Conservation (phyloP, 768 basidiomycete species). For the Lentinula detonsa region DNA sequence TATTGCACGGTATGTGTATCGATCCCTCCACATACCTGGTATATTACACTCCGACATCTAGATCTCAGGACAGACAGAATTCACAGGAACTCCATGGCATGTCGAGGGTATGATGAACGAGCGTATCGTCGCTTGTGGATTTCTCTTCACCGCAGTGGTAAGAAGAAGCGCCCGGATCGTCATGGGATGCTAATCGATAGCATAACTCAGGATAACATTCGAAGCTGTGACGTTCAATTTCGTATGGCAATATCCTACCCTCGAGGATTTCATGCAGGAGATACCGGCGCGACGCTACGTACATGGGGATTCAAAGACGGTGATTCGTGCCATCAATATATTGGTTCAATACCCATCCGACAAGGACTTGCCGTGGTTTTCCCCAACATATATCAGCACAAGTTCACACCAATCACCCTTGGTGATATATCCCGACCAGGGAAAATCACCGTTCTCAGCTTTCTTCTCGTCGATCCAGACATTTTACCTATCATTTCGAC, state of each 20-base stretch:
- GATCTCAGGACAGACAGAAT: slow-evolving; percentile 24
- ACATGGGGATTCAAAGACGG: slow-evolving; percentile 45
- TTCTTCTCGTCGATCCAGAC: slow-evolving; percentile 47
- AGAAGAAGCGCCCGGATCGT: slow-evolving; percentile 11
- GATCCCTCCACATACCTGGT: no score
- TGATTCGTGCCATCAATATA: slow-evolving; percentile 42
- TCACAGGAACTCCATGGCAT: slow-evolving; percentile 35
- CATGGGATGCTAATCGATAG: neutral
- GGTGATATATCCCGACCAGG: slow-evolving; percentile 35
- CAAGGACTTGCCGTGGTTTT: slow-evolving; percentile 37
- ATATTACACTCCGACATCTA: neutral
- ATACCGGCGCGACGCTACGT: slow-evolving; percentile 38
- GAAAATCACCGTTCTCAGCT: slow-evolving; percentile 33
- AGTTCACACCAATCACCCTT: slow-evolving; percentile 31
- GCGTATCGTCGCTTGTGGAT: slow-evolving; percentile 39
- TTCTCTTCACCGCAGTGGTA: slow-evolving; percentile 35
- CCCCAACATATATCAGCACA: slow-evolving; percentile 54
- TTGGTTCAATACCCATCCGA: slow-evolving; percentile 31
- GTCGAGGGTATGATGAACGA: slow-evolving; percentile 51
- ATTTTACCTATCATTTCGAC: slow-evolving; percentile 34
- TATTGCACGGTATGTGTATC: slow-evolving; percentile 31
- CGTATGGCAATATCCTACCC: slow-evolving; percentile 49
- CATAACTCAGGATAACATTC: slow-evolving; percentile 35
- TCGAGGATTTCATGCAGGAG: slow-evolving; percentile 34
- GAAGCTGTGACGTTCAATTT: slow-evolving; percentile 29